Conservation (phyloP, 208 protist genomes). For the Trypanosoma cruzi region DNA sequence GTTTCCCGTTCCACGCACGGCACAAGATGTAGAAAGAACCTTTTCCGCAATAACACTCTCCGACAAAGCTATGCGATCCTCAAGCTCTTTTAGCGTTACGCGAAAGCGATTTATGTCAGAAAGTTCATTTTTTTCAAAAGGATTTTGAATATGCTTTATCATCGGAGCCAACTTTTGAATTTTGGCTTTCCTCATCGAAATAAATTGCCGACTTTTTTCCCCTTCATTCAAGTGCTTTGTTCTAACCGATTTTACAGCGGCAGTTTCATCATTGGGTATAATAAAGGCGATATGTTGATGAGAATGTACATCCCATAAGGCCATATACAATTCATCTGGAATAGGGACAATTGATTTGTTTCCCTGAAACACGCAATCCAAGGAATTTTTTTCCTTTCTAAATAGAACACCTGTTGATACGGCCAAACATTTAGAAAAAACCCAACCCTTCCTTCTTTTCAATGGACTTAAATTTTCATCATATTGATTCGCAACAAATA, state of each 20-base stretch:
- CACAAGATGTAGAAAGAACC: background rate
- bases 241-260: background rate
- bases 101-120: constrained; percentile 11
- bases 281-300: constrained; percentile 54
- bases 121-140: background rate
- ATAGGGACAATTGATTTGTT: constrained; percentile 20
- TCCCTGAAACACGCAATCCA: background rate
- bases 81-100: constrained; percentile 8
- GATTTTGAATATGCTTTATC: background rate
- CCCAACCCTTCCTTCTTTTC: background rate
- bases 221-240: background rate
- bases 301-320: constrained; percentile 45
- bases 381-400: constrained; percentile 12
- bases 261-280: constrained; percentile 41
- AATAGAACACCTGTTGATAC: constrained; percentile 21
- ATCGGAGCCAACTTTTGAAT: background rate
- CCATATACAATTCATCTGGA: constrained; percentile 57
- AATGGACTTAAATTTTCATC: background rate
- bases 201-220: background rate
- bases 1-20: background rate
- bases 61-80: constrained; percentile 6
- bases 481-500: constrained; percentile 4
- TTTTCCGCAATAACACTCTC: constrained; percentile 8
- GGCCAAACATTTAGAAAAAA: constrained; percentile 2
- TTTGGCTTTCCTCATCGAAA: background rate